Base-by-base conservation (phyloP, 192 early-diverging fungal genomes). In the Jimgerdemannia flammicorona region DNA sequence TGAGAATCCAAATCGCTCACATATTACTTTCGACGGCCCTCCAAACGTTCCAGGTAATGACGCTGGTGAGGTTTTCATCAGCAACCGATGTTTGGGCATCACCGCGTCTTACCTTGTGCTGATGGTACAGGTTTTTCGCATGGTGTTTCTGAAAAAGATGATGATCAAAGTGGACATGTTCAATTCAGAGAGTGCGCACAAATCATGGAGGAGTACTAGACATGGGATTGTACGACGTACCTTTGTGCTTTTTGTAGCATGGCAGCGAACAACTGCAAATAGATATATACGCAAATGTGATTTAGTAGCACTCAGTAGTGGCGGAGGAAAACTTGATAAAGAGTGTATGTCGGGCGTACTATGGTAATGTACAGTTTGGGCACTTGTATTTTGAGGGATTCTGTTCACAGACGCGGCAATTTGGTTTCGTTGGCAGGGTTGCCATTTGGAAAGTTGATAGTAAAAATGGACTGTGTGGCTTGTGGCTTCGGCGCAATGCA, bases 221-320 rank as follows among this genome's bases (percentile, higher is more conserved):
- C 19, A 2, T 66, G 72, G 44, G n/a, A 10, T 14, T 17, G 63
- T 64, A 14, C 71, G 40, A 18, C n/a, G 64, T 75, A 80, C 79
- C 75, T 77, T 80, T 80, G 59, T 80, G 79, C 69, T 73, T 68
- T 10, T 80, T 80, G 17, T 73, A 80, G 44, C 79, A 80, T 20
- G 44, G 64, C 8, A 80, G 39, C 41, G 79, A 80, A 40, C 79
- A 80, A 19, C 79, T 80, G 43, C 4, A 18, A 43, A 3, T 44
- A 29, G n/a, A 9, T 11, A 10, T 39, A 41, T 18, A 39, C 40
- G n/a, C 65, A 70, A 65, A 4, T 29, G 29, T 29, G 29, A 29
- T 29, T 29, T 29, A 29, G 29, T 29, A 29, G 29, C 29, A 29
- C 29, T 10, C 11, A 64, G 0, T 29, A 64, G 0, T 29, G 29